A percentile compares a stretch with the other conserved stretches of the same genome.
Evolutionary conservation across 768 basidiomycete species (phyloP).

Genomic region (Obba rivulosa): DNA sequence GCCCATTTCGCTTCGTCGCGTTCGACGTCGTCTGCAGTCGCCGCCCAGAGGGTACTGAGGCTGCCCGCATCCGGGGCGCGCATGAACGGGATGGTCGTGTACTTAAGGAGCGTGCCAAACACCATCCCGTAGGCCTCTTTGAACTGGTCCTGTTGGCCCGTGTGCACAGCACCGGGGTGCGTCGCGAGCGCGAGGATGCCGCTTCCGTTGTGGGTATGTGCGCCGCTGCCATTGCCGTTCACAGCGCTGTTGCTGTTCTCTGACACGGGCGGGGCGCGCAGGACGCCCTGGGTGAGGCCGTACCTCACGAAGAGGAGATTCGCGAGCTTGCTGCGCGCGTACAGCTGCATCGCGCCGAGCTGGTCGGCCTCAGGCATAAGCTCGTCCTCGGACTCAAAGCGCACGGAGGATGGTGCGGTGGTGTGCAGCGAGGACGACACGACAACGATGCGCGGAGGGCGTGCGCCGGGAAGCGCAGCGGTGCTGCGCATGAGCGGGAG

Average conservation of each 20-base stretch:
- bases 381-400: constrained; percentile 33
- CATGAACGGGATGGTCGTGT: constrained; percentile 22
- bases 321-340: constrained; percentile 37
- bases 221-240: not conserved
- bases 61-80: constrained; percentile 22
- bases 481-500: constrained; percentile 35
- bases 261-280: constrained; percentile 11
- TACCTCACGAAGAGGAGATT: constrained; percentile 33
- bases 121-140: constrained; percentile 21
- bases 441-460: constrained; percentile 33
- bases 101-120: constrained; percentile 17
- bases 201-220: constrained; percentile 2
- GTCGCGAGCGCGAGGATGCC: constrained; percentile 22
- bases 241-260: too few species aligned
- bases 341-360: constrained; percentile 27
- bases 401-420: constrained; percentile 26
- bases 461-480: constrained; percentile 17
- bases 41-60: constrained; percentile 26
- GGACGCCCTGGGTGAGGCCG: constrained; percentile 22
- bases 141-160: constrained; percentile 23
- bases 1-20: constrained; percentile 15
- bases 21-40: constrained; percentile 24
- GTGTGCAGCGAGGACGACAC: constrained; percentile 35
- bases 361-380: constrained; percentile 25
- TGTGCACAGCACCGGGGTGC: constrained; percentile 24